Evolutionary conservation across 345 rosid genomes (phyloP).

Genomic region (Chamaenerion angustifolium): DNA sequence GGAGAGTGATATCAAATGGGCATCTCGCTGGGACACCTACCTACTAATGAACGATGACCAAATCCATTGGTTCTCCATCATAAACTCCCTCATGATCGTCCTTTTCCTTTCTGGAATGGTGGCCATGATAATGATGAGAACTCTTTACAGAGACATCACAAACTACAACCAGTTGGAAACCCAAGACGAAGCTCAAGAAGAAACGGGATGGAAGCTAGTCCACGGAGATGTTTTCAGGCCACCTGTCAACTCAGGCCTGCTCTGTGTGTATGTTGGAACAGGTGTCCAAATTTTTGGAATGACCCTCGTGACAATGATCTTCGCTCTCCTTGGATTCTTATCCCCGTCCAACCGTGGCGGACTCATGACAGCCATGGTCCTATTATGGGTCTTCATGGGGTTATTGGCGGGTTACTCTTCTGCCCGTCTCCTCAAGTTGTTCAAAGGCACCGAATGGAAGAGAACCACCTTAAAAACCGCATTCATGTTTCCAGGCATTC

Average conservation of each 20-base stretch:
- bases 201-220: conserved; percentile 33
- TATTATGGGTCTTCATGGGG: conserved; percentile 33
- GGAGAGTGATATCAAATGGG: conserved; percentile 31
- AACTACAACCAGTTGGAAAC: conserved; percentile 29
- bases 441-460: conserved; percentile 30
- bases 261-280: conserved; percentile 26
- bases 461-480: conserved; percentile 25
- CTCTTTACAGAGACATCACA: conserved; percentile 22
- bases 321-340: conserved; percentile 24
- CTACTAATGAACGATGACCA: conserved; percentile 33
- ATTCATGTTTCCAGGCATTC: conserved; percentile 28
- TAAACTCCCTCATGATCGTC: conserved; percentile 31
- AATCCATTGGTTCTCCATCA: conserved; percentile 33
- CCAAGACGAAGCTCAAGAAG: conserved; percentile 32
- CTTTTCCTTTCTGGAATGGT: conserved; percentile 35
- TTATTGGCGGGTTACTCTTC: conserved; percentile 28
- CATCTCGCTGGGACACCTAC: conserved; percentile 36
- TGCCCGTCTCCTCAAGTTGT: conserved; percentile 22
- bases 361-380: conserved; percentile 33
- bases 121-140: conserved; percentile 33
- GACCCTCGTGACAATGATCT: conserved; percentile 30
- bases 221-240: conserved; percentile 33
- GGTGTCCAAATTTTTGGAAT: conserved; percentile 27
- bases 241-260: conserved; percentile 19
- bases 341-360: conserved; percentile 32